Base-by-base conservation (phyloP, 176 grass and related monocot genomes). In the Bonia amplexicaulis region DNA sequence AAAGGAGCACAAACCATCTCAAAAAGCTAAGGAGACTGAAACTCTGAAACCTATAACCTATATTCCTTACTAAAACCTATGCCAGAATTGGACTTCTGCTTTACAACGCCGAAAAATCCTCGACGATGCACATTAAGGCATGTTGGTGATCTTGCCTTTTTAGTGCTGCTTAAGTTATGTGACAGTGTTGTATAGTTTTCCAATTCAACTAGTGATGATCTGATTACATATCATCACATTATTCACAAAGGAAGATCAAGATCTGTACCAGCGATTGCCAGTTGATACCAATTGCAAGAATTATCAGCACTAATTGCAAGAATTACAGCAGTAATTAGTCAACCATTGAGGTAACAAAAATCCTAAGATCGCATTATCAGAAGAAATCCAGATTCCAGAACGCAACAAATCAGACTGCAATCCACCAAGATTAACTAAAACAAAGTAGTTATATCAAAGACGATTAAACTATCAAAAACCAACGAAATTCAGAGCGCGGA, bases 351-450 rank as follows among this genome's bases (percentile, higher is more conserved):
- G 61, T n/a, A 66, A 4, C 31, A 51, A 17, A 16, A 12, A 31
- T 45, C 16, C 52, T 22, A 71, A 55, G 9, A 57, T 14, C 27
- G 4, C 59, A 49, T 46, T 52, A 16, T 49, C 2, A n/a, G 26
- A 80, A 16, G 22, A 31, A 81, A 42, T 58, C 35, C 33, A 52
- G 65, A 81, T 69, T 70, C 35, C 48, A 52, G 65, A 81, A 81
- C 33, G n/a, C 12, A 14, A 39, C 22, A 6, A 68, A 15, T 68
- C n/a, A 45, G 35, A 31, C 46, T 58, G 15, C 11, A 63, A 16
- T 58, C 73, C 62, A 69, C 62, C 5, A 42, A 42, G 16, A 70
- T 33, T 55, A 55, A 19, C 16, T 40, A 23, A 12, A 64, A 64
- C 27, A 6, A 39, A 64, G 20, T 23, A 25, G 5, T 15, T n/a